Evolutionary conservation across 1,139 yeast genomes (phyloP).

Genomic region (Trichomonascaceae sp.): DNA sequence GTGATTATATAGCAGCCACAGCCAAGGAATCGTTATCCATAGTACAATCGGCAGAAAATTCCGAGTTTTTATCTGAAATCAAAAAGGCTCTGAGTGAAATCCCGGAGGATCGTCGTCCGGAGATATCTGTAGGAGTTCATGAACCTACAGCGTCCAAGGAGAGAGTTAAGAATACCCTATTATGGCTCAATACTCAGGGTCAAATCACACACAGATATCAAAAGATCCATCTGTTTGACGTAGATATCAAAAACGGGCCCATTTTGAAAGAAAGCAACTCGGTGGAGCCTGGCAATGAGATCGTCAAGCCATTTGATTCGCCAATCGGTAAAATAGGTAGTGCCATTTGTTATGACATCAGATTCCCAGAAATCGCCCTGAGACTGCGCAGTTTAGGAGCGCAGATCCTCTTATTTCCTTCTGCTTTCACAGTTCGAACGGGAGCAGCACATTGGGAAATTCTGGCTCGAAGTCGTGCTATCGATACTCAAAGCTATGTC

Average conservation of each 20-base stretch:
- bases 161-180: constrained; percentile 61
- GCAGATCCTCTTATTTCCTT: constrained; percentile 70
- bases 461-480: constrained; percentile 74
- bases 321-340: constrained; percentile 60
- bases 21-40: constrained; percentile 59
- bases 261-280: constrained; percentile 68
- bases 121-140: constrained; percentile 73
- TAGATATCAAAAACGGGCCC: constrained; percentile 51
- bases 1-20: constrained; percentile 74
- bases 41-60: constrained; percentile 45
- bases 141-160: constrained; percentile 48
- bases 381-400: constrained; percentile 68
- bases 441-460: constrained; percentile 89
- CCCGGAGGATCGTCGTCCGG: constrained; percentile 30
- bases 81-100: constrained; percentile 41
- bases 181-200: constrained; percentile 67
- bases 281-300: constrained; percentile 67
- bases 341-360: constrained; percentile 78
- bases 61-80: constrained; percentile 46
- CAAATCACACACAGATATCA: constrained; percentile 63
- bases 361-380: constrained; percentile 80
- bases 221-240: constrained; percentile 86
- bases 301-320: constrained; percentile 53
- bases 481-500: constrained; percentile 82
- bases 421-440: constrained; percentile 87